These are phyloP conservation scores for Suillus variegatus DNA, from an alignment of 768 basidiomycete species.

Conservation along the genomic window DNA sequence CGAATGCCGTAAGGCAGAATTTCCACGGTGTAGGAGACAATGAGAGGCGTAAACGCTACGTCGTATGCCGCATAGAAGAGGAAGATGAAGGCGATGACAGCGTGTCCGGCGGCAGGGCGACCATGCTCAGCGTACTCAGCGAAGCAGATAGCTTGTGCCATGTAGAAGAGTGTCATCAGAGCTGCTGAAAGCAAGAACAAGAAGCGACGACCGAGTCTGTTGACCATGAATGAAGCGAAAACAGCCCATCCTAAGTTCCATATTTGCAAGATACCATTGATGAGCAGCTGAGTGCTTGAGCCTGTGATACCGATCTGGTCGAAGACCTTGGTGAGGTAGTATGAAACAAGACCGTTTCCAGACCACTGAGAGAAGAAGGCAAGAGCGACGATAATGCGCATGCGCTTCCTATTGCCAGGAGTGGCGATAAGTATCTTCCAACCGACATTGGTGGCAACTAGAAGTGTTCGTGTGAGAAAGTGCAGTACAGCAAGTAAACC, in stretches of 20 bases:
- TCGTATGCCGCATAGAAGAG: constrained; percentile 80
- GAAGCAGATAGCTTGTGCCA: constrained; percentile 66
- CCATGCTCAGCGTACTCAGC: constrained; percentile 51
- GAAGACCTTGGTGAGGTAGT: constrained; percentile 79
- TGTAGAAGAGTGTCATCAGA: constrained; percentile 70
- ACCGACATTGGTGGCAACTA: constrained; percentile 57
- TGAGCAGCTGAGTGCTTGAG: constrained; percentile 66
- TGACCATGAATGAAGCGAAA: constrained; percentile 57
- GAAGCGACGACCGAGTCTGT: constrained; percentile 67
- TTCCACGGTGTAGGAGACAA: constrained; percentile 86
- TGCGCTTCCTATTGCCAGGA: constrained; percentile 72
- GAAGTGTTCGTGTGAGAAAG: constrained; percentile 3
- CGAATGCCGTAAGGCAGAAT: constrained; percentile 83
- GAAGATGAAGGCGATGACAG: constrained; percentile 85
- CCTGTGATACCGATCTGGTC: constrained; percentile 65
- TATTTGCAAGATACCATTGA: constrained; percentile 84
- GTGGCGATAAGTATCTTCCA: constrained; percentile 71
- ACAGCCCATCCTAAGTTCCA: constrained; percentile 75
- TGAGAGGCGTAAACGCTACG: constrained; percentile 83
- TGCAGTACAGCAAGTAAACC: constrained; percentile 1
- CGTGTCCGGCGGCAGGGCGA: constrained; percentile 51
- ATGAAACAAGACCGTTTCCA: constrained; percentile 82
- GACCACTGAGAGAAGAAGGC: constrained; percentile 89
- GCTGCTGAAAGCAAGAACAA: constrained; percentile 62
- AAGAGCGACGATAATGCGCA: constrained; percentile 74